Evolutionary conservation across 345 rosid genomes (phyloP).

Genomic region (Arabidopsis arenosa): DNA sequence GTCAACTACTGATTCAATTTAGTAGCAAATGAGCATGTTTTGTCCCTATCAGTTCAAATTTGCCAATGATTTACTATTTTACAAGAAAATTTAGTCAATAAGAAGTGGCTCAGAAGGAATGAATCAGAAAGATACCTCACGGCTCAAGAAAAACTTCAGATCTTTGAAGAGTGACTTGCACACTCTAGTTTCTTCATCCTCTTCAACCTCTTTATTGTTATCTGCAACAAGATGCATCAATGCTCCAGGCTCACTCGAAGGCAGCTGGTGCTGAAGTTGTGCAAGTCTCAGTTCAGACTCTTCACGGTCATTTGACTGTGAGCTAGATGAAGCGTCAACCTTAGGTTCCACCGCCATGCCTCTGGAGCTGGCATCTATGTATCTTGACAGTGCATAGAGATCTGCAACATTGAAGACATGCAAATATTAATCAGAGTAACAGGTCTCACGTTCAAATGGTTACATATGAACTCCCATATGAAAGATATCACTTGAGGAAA

Average conservation of each 20-base stretch:
- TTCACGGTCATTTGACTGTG: constrained; percentile 51
- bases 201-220: constrained; percentile 68
- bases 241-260: constrained; percentile 91
- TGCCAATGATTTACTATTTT: not conserved
- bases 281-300: constrained; percentile 93
- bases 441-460: not conserved
- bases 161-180: constrained; percentile 77
- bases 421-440: constrained; percentile 3
- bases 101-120: not conserved
- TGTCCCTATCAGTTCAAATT: not conserved
- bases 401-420: constrained; percentile 53
- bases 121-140: constrained; percentile 65
- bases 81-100: not conserved
- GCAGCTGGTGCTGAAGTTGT: constrained; percentile 95
- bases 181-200: constrained; percentile 84
- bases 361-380: constrained; percentile 66
- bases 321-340: constrained; percentile 50
- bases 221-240: constrained; percentile 85
- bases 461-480: not conserved
- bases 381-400: constrained; percentile 89
- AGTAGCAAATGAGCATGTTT: not conserved
- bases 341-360: constrained; percentile 47
- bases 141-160: constrained; percentile 84
- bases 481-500: not conserved
- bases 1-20: not conserved